Percentiles rank a stretch among this genome's conserved stretches.
Conservation (phyloP, 2,329 filamentous ascomycete genomes). For the Hymenoscyphus albidus region DNA sequence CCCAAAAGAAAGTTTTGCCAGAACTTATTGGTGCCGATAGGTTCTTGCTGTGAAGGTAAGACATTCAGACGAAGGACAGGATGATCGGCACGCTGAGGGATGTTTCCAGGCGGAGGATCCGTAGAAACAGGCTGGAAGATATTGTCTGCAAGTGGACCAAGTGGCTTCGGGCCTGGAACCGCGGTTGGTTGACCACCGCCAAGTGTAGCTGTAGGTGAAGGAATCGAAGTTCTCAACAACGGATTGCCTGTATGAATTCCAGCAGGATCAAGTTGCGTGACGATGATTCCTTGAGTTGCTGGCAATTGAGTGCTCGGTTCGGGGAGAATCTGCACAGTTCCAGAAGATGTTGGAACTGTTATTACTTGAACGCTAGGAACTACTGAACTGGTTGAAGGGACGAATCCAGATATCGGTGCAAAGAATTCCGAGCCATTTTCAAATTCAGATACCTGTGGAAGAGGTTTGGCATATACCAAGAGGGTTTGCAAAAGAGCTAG, state of each 20-base stretch:
- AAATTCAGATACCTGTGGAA: constrained; percentile 2
- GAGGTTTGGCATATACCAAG: constrained; percentile 13
- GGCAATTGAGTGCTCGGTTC: constrained; percentile 28
- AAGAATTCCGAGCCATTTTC: neutral
- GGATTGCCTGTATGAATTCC: constrained; percentile 23
- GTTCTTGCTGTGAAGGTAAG: constrained; percentile 33
- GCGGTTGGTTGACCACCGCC: constrained; percentile 5
- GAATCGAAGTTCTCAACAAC: constrained; percentile 25
- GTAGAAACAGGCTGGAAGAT: constrained; percentile 58
- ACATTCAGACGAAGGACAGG: constrained; percentile 55
- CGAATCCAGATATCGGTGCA: constrained; percentile 3
- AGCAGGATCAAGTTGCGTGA: constrained; percentile 34
- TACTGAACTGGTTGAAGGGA: constrained; percentile 13
- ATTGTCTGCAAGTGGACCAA: constrained; percentile 32
- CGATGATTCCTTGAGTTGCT: constrained; percentile 36
- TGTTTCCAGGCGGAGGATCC: constrained; percentile 46
- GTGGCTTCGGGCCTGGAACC: constrained; percentile 3
- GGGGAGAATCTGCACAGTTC: constrained; percentile 37
- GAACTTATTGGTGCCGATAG: constrained; percentile 75
- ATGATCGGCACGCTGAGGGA: constrained; percentile 50
- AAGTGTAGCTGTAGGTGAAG: constrained; percentile 18
- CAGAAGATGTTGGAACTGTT: constrained; percentile 34
- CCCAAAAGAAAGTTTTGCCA: constrained; percentile 78
- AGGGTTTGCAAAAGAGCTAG: constrained; percentile 10
- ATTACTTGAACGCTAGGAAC: constrained; percentile 31